phyloP scores from a whole-genome alignment of 139 green algal species.

The Chlamydomonas sphaeroides region DNA sequence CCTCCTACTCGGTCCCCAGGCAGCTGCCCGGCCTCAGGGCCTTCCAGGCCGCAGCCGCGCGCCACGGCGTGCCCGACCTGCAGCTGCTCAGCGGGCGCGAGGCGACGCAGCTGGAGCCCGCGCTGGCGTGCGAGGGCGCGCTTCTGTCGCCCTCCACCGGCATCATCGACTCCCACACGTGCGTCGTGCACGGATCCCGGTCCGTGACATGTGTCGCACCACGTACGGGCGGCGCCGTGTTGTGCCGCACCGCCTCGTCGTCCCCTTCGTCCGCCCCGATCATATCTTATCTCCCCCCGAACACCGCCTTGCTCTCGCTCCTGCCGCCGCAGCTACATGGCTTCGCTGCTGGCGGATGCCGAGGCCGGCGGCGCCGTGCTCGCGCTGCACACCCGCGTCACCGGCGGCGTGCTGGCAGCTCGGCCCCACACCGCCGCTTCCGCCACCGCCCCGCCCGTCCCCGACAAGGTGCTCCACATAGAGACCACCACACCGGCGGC shows the following conservation, averaged over 20 bases:
- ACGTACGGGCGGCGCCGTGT: not conserved
- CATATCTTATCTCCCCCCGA: too few species aligned
- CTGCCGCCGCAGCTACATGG: constrained; percentile 73
- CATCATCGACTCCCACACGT: constrained; percentile 85
- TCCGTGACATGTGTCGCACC: too few species aligned
- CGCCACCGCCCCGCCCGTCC: too few species aligned
- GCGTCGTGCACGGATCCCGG: too few species aligned
- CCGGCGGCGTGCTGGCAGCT: too few species aligned
- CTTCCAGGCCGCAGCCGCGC: not conserved
- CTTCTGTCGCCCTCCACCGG: constrained; percentile 87
- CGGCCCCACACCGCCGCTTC: too few species aligned
- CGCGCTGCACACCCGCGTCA: constrained; percentile 57
- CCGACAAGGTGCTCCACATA: constrained; percentile 1
- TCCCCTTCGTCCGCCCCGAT: too few species aligned
- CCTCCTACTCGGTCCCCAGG: too few species aligned
- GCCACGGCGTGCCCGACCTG: constrained; percentile 77
- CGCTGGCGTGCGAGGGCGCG: constrained; percentile 61
- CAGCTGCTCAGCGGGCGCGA: constrained; percentile 61
- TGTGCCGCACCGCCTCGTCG: not conserved
- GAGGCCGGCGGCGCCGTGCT: constrained; percentile 51
- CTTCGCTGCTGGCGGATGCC: constrained; percentile 67
- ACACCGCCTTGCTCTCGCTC: too few species aligned
- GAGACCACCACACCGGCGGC: too few species aligned
- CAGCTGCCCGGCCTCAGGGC: constrained; percentile 4
- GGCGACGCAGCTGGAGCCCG: constrained; percentile 73